These are phyloP conservation scores for Flaveria ramosissima DNA, from an alignment of 129 eudicot genomes.

Conservation along the genomic window DNA sequence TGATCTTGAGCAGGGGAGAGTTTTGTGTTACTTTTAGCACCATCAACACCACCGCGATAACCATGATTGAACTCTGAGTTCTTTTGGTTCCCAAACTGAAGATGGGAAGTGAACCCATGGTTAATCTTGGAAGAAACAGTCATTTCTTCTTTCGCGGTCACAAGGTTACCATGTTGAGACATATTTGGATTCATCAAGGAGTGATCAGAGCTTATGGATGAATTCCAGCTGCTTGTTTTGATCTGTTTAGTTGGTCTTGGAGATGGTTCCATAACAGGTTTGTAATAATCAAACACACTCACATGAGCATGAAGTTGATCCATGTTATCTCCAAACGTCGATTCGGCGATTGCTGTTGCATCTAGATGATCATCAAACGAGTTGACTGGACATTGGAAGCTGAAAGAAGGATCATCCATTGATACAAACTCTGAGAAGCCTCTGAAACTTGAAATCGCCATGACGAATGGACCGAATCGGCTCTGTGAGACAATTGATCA, in stretches of 20 bases:
- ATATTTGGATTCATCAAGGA: constrained; percentile 34
- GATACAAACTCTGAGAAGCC: constrained; percentile 57
- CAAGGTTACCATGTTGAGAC: constrained; percentile 24
- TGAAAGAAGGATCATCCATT: constrained; percentile 54
- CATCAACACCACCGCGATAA: constrained; percentile 35
- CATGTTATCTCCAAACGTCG: constrained; percentile 37
- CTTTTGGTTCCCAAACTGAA: constrained; percentile 37
- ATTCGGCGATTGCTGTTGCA: constrained; percentile 31
- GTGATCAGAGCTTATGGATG: constrained; percentile 37
- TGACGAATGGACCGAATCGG: not conserved
- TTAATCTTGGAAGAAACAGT: constrained; percentile 40
- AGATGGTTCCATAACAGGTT: constrained; percentile 40
- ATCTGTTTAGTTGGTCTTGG: constrained; percentile 56
- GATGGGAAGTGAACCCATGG: constrained; percentile 32
- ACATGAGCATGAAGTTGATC: constrained; percentile 28
- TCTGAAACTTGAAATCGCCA: constrained; percentile 60
- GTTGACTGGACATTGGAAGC: constrained; percentile 51
- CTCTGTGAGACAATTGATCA: constrained; percentile 21
- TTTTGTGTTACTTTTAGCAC: constrained; percentile 43
- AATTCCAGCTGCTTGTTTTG: constrained; percentile 47
- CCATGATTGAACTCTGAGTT: constrained; percentile 32
- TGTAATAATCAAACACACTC: constrained; percentile 36
- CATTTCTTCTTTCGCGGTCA: constrained; percentile 63
- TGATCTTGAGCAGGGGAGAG: constrained; percentile 68
- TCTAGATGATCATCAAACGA: constrained; percentile 50